phyloP scores from a whole-genome alignment of 129 eudicot genomes.

The Tanacetum coccineum region DNA sequence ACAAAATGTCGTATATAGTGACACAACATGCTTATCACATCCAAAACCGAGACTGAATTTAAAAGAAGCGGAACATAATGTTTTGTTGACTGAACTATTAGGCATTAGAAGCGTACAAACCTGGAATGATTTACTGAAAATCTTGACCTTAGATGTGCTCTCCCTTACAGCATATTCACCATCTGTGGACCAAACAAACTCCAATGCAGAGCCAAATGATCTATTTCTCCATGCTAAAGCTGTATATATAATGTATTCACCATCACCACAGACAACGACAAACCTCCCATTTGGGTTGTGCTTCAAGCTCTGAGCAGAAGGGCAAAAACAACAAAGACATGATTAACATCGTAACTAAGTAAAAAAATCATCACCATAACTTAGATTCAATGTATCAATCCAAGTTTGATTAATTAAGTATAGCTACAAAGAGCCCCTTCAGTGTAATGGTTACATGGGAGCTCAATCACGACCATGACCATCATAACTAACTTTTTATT shows the following conservation, averaged over 20 bases:
- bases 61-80: not conserved
- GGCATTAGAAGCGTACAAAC: constrained; percentile 34
- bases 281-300: constrained; percentile 99
- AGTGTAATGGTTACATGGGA: not conserved
- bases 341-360: constrained; percentile 10
- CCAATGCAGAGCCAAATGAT: constrained; percentile 97
- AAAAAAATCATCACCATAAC: not conserved
- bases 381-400: constrained; percentile 1
- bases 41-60: not conserved
- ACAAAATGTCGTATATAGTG: constrained; percentile 1
- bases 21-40: constrained; percentile 11
- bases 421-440: not conserved
- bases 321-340: constrained; percentile 8
- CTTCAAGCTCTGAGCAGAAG: constrained; percentile 65
- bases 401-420: constrained; percentile 3
- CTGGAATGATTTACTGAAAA: constrained; percentile 80
- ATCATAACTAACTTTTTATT: constrained; percentile 3
- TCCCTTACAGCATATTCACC: constrained; percentile 98
- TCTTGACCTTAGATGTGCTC: constrained; percentile 92
- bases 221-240: constrained; percentile 99
- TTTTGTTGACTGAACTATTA: not conserved
- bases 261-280: constrained; percentile 97
- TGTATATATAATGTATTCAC: constrained; percentile 93
- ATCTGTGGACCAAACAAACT: constrained; percentile 93
- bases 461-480: constrained; percentile 8